A percentile compares a stretch with the other conserved stretches of the same genome.
Conservation (phyloP, 1,139 yeast genomes). For the Taphrina wiesneri region DNA sequence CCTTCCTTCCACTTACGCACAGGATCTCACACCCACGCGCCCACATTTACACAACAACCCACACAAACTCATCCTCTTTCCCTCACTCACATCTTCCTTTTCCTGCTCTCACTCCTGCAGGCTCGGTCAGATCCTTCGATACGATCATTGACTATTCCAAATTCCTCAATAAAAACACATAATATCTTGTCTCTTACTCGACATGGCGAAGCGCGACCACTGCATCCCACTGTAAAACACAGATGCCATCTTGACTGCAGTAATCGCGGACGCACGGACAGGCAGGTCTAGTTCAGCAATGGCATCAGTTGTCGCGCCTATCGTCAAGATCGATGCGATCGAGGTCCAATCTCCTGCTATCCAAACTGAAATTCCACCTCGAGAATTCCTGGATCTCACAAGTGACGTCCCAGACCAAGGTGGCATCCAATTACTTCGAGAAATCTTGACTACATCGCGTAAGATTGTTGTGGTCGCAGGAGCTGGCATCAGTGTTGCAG, state of each 20-base stretch:
- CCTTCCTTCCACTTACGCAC: not conserved
- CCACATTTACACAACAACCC: conserved; percentile 1
- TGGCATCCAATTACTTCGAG: conserved; percentile 15
- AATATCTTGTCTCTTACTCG: too few relatives aligned
- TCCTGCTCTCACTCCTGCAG: not conserved
- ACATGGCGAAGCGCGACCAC: too few relatives aligned
- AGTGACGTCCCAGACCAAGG: conserved; percentile 3
- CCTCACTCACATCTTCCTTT: not conserved
- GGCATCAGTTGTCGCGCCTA: not conserved
- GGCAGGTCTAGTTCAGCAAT: not conserved
- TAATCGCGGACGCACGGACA: not conserved
- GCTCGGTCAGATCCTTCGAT: too few relatives aligned
- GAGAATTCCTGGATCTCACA: conserved; percentile 21
- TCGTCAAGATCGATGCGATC: not conserved
- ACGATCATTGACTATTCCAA: too few relatives aligned
- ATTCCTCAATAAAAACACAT: too few relatives aligned
- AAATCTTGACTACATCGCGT: conserved; percentile 36
- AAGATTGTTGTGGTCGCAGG: conserved; percentile 60
- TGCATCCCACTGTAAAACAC: too few relatives aligned
- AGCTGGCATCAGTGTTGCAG: conserved; percentile 93
- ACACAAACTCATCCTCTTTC: not conserved
- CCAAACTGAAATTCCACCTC: not conserved
- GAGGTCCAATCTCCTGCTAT: not conserved
- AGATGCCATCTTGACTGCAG: not conserved
- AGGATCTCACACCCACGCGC: not conserved